Percentiles rank a stretch among this genome's conserved stretches.
Conservation (phyloP, 2,329 filamentous ascomycete genomes). For the Monascus ruber region DNA sequence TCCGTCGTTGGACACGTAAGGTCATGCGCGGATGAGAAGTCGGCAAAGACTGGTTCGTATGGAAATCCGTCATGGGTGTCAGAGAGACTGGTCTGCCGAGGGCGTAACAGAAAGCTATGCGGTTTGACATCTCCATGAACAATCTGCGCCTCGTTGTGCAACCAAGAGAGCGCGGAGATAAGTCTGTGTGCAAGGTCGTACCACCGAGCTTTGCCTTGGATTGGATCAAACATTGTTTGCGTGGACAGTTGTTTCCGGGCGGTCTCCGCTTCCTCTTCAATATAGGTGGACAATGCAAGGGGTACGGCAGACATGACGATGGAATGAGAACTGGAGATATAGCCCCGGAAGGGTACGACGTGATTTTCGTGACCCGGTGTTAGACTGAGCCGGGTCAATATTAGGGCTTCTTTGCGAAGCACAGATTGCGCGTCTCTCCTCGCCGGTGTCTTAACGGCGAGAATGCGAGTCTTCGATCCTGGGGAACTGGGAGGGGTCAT, state of each 20-base stretch:
- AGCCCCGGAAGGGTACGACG: constrained; percentile 36
- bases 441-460: constrained; percentile 35
- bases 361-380: constrained; percentile 21
- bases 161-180: constrained; percentile 31
- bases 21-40: constrained; percentile 34
- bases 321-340: constrained; percentile 24
- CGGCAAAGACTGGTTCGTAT: constrained; percentile 32
- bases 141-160: constrained; percentile 29
- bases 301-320: constrained; percentile 37
- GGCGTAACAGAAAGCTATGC: constrained; percentile 32
- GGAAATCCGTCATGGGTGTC: constrained; percentile 14
- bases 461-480: constrained; percentile 15
- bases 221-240: constrained; percentile 34
- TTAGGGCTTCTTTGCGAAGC: constrained; percentile 31
- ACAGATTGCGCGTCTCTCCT: constrained; percentile 30
- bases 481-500: constrained; percentile 28
- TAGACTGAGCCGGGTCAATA: constrained; percentile 28
- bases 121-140: constrained; percentile 41
- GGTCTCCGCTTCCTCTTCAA: constrained; percentile 22
- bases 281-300: constrained; percentile 30
- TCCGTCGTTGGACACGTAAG: constrained; percentile 6
- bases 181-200: constrained; percentile 28
- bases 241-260: constrained; percentile 25
- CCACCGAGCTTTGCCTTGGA: constrained; percentile 31
- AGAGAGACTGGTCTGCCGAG: constrained; percentile 6